Evolutionary conservation across 306 rosid species (phyloP).

Genomic region (Rosa chinensis): DNA sequence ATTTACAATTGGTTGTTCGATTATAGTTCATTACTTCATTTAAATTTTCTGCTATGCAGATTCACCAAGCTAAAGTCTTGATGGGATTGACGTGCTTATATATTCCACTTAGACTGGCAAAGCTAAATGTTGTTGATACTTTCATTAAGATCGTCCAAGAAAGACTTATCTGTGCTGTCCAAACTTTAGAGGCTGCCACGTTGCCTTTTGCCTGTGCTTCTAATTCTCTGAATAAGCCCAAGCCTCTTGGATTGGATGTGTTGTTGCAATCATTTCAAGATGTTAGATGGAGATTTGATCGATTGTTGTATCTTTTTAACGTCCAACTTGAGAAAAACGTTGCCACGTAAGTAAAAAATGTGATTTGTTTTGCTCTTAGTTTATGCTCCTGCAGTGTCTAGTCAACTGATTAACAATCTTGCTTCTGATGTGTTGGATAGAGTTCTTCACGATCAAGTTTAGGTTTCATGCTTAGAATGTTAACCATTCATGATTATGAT

Average conservation of each 20-base stretch:
- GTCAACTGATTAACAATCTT: constrained; percentile 12
- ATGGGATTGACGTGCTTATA: constrained; percentile 43
- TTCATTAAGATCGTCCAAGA: constrained; percentile 40
- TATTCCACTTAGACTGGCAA: constrained; percentile 49
- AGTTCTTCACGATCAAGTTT: constrained; percentile 14
- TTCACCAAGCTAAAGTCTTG: constrained; percentile 36
- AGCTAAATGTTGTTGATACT: constrained; percentile 30
- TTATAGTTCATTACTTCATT: not conserved
- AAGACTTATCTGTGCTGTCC: constrained; percentile 42
- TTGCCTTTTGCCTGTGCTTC: constrained; percentile 81
- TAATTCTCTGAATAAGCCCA: constrained; percentile 72
- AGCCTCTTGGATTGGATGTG: constrained; percentile 71
- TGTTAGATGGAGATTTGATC: constrained; percentile 69
- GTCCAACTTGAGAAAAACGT: constrained; percentile 87
- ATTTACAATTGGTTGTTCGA: not conserved
- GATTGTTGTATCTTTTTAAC: constrained; percentile 75
- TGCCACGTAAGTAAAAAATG: constrained; percentile 74
- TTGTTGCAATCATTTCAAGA: constrained; percentile 70
- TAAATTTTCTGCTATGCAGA: constrained; percentile 47
- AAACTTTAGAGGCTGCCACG: constrained; percentile 44
- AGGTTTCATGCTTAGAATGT: not conserved
- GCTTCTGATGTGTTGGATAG: constrained; percentile 1
- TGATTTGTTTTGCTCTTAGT: not conserved
- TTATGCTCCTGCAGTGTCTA: not conserved
- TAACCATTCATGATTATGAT: too few species aligned